Evolutionary conservation across 441 rosid species (phyloP).

Genomic region (Viola pubescens): DNA sequence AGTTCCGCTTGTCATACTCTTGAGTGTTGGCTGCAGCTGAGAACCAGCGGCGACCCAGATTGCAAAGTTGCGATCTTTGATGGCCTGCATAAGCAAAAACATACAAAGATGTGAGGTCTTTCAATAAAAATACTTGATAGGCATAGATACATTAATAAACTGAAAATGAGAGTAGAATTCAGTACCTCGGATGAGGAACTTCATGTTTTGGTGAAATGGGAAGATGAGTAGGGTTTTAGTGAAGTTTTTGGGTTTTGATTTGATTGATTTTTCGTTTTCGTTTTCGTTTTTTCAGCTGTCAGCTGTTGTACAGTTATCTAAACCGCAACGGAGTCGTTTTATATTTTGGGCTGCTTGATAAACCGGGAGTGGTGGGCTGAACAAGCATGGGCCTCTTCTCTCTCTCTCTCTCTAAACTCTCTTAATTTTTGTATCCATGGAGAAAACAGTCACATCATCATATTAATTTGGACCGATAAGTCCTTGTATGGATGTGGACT

Average conservation of each 20-base stretch:
- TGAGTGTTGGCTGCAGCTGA: conserved; percentile 29
- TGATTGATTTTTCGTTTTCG: background rate
- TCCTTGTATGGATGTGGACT: too few species aligned
- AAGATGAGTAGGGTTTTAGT: background rate
- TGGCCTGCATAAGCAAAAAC: conserved; percentile 28
- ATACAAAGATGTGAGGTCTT: too few species aligned
- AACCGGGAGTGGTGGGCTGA: background rate
- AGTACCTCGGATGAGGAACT: background rate
- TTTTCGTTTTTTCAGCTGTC: too few species aligned
- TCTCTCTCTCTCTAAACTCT: too few species aligned
- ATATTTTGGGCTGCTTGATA: background rate
- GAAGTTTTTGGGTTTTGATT: background rate
- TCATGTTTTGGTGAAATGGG: background rate
- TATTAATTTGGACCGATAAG: too few species aligned
- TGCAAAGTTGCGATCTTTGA: conserved; percentile 37
- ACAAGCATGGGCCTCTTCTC: too few species aligned
- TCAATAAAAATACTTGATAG: too few species aligned
- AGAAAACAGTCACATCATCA: too few species aligned
- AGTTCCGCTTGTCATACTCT: conserved; percentile 54
- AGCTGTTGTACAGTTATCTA: too few species aligned
- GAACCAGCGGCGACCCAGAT: conserved; percentile 40
- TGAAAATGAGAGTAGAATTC: background rate
- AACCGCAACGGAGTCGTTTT: too few species aligned
- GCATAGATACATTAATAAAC: too few species aligned
- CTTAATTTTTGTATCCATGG: too few species aligned